Evolutionary conservation across 192 early-diverging fungal genomes (phyloP).

Genomic region (Geranomyces variabilis): DNA sequence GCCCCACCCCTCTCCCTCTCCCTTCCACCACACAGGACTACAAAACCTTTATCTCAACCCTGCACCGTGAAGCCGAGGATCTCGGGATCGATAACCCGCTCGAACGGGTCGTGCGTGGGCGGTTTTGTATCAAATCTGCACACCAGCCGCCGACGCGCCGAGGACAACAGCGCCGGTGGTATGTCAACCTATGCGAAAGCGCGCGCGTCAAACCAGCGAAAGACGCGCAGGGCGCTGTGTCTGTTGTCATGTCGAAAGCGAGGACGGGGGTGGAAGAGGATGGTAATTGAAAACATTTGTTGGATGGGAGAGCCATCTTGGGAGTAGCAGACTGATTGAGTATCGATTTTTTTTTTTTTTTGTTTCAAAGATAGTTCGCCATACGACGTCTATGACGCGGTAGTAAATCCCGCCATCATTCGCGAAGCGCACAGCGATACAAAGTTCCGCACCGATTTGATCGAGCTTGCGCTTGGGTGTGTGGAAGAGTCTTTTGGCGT

Average conservation of each 20-base stretch:
- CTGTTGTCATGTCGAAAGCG: slow-evolving; percentile 13
- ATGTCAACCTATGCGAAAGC: slow-evolving; percentile 19
- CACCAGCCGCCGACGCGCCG: not conserved
- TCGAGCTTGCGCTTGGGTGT: slow-evolving; percentile 14
- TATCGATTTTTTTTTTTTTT: no score
- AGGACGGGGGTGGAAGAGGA: not conserved
- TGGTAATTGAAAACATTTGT: not conserved
- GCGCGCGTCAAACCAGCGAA: not conserved
- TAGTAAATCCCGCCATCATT: slow-evolving; percentile 16
- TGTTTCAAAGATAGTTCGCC: slow-evolving; percentile 2
- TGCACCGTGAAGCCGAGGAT: not conserved
- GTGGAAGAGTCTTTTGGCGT: slow-evolving; percentile 17
- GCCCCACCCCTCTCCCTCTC: not conserved
- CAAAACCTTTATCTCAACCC: not conserved
- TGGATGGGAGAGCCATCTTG: no score
- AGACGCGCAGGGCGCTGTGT: not conserved
- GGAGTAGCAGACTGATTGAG: no score
- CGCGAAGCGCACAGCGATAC: not conserved
- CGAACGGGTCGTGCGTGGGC: not conserved
- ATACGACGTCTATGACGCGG: slow-evolving; percentile 24
- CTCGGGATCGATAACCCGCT: not conserved
- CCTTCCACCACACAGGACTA: not conserved
- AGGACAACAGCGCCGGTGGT: not conserved
- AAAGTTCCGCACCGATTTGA: not conserved
- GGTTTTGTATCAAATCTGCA: not conserved